phyloP scores from a whole-genome alignment of 1,139 yeast species.

The Pichia sp. region DNA sequence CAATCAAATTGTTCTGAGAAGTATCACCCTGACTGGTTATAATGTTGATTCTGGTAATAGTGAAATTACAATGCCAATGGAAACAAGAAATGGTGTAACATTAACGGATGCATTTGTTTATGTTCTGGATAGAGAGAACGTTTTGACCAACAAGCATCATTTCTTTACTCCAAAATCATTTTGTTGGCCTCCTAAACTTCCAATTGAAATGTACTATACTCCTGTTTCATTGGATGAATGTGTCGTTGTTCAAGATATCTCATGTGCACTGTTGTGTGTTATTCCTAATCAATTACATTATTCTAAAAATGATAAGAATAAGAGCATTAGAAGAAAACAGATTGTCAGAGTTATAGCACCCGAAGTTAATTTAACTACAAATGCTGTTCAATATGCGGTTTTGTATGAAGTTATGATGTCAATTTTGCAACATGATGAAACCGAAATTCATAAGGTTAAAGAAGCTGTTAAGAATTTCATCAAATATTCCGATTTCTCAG shows the following conservation, averaged over 20 bases:
- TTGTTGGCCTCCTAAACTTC: conserved; percentile 83
- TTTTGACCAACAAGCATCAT: conserved; percentile 40
- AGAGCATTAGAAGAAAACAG: conserved; percentile 20
- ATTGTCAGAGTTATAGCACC: conserved; percentile 48
- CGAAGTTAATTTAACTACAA: conserved; percentile 65
- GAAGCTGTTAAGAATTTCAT: conserved; percentile 66
- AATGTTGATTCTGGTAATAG: conserved; percentile 35
- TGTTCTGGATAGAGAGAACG: conserved; percentile 53
- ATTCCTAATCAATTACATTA: conserved; percentile 66
- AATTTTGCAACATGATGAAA: conserved; percentile 60
- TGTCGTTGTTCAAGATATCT: conserved; percentile 60
- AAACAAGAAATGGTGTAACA: conserved; percentile 68
- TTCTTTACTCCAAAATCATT: conserved; percentile 38
- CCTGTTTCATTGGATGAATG: conserved; percentile 53
- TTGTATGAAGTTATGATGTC: conserved; percentile 64
- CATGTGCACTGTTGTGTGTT: conserved; percentile 60
- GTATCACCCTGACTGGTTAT: conserved; percentile 43
- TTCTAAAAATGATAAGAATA: conserved; percentile 17
- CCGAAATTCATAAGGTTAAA: conserved; percentile 46
- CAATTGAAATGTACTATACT: conserved; percentile 72
- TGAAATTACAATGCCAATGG: conserved; percentile 54
- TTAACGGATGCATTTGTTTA: conserved; percentile 72
- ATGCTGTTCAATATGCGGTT: conserved; percentile 69
- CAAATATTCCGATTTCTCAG: conserved; percentile 71
- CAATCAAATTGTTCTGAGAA: conserved; percentile 67